Evolutionary conservation across 192 early-diverging fungal species (phyloP), one percentile per base, ranked within the genome.

Genomic region (Backusella luteola): DNA sequence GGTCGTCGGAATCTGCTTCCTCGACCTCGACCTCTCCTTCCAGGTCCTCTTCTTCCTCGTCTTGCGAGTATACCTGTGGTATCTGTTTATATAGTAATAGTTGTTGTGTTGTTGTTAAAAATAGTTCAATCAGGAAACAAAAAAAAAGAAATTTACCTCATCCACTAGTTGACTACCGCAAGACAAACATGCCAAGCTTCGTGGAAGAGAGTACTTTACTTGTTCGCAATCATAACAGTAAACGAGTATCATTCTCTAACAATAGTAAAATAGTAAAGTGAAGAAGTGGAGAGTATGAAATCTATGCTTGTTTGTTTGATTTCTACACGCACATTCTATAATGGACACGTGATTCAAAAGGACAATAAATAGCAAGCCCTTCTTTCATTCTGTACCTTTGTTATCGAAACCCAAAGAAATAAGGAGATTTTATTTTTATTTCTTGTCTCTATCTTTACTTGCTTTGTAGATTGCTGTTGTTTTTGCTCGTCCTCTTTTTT

Each of bases 201-300:
- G 21, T 29, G 56, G 26, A 63, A 26, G 12, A 21, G 56, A 63
- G 56, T 63, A 63, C 26, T 63, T 63, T 26, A 63, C 56, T 63
- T 63, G 56, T 63, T 63, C 56, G 12, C 56, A 63, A 63, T 63
- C 56, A 14, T 63, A 63, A 29, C 56, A 63, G 12, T 63, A 63
- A 63, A 63, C 12, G 56, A 63, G 56, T 29, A 63, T 63, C 56
- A 63, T 49, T 49, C n/a, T 49, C 4, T 44, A 19, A 19, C 5
- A n/a, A 15, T 2, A 49, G 7, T 63, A 29, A 11, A 63, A 29
- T 12, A 63, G 26, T 14, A 63, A 63, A 14, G 56, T 2, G 3
- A 26, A 63, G 26, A 56, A 56, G 53, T 39, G 8, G n/a, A 21
- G 21, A 9, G 19, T 23, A 21, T n/a, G 32, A 32, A 32, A 32